Conservation (phyloP, 164 flowering plant species). For the Macadamia tetraphylla region DNA sequence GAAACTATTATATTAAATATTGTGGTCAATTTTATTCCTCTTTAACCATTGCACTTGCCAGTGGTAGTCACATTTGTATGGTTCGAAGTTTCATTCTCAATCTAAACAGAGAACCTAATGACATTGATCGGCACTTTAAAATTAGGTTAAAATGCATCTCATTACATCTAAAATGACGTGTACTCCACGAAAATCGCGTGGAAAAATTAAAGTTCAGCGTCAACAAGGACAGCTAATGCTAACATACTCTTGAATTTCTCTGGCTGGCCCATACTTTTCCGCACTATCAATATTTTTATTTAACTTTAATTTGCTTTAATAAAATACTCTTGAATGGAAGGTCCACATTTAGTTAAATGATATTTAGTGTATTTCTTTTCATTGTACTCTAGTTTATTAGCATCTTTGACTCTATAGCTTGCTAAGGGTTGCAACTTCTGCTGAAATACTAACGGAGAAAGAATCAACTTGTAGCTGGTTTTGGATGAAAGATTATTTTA, state of each 20-base stretch:
- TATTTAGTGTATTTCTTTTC: constrained; percentile 22
- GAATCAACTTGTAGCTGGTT: constrained; percentile 14
- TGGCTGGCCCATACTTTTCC: constrained; percentile 29
- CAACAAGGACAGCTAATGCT: constrained; percentile 11
- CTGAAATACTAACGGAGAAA: constrained; percentile 11
- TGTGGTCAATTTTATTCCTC: too few species aligned
- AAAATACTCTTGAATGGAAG: constrained; percentile 20
- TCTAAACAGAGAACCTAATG: not conserved
- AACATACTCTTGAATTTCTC: constrained; percentile 12
- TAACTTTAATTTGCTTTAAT: constrained; percentile 5
- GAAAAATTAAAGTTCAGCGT: constrained; percentile 1
- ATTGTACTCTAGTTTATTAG: constrained; percentile 15
- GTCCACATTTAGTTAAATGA: constrained; percentile 30
- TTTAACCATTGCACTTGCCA: not conserved
- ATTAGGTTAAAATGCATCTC: constrained; percentile 22
- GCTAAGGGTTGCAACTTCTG: constrained; percentile 9
- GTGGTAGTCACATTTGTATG: not conserved
- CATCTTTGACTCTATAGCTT: constrained; percentile 20
- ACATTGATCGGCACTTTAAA: constrained; percentile 2
- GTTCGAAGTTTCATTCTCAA: not conserved
- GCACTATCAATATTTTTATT: constrained; percentile 9
- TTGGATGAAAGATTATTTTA: constrained; percentile 1
- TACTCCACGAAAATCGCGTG: constrained; percentile 20
- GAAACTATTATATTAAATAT: too few species aligned
- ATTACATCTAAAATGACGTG: constrained; percentile 14